Evolutionary conservation across 2,329 filamentous ascomycete species (phyloP), one percentile per base, ranked within the genome.

Genomic region (Microsporum audouinii): DNA sequence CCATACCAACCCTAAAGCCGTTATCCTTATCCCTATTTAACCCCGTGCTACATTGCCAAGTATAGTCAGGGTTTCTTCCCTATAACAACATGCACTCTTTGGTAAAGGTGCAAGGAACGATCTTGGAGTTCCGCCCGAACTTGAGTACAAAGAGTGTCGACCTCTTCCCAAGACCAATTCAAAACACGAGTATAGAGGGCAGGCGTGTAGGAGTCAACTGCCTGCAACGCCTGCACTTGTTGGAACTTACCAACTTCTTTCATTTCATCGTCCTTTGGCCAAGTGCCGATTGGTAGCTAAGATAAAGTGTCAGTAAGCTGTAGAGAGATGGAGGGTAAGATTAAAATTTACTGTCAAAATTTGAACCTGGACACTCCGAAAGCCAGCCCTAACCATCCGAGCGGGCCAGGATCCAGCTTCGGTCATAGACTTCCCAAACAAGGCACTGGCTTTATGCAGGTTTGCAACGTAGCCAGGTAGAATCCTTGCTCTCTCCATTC

Each of bases 341-440:
- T 23, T 4, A 41, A 33, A 2, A 55, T 23, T 17, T 43, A 61
- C 61, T 39, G 31, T 57, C 5, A 38, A 45, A 39, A 60, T 39
- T 10, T 57, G 0, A 70, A 70, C 59, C 38, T 33, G 61, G 0
- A 85, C 77, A 60, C 83, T 76, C 51, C 75, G 71, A 63, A 84
- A 84, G 0, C 83, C 83, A 0, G 77, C 80, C 10, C 79, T 78
- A 2, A 72, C 69, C 65, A 84, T 73, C 60, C 77, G 74, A 47
- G 73, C 68, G 63, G 74, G 57, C 72, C 41, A 76, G 71, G 10
- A 72, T 65, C 31, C 71, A 63, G 71, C 72, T 27, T 74, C 69
- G 47, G 69, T 67, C 67, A 74, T 67, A 4, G 63, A 64, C 41
- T 74, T 72, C 17, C 73, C 71, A 38, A 72, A 73, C 59, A 66